Conservation (phyloP, 1,139 yeast genomes). For the Chernovozyma aurita region DNA sequence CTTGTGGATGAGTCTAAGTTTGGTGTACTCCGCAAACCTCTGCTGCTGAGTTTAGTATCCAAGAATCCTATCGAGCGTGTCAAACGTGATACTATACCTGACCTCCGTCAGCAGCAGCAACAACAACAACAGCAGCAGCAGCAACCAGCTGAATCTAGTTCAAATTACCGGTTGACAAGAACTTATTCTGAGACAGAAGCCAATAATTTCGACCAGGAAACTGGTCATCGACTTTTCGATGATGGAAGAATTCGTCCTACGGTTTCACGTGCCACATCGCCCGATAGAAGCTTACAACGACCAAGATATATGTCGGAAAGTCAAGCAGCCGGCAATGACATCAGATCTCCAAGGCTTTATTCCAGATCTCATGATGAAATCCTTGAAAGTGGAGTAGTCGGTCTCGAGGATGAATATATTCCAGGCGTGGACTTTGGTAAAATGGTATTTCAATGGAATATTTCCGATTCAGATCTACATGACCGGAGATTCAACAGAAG, state of each 20-base stretch:
- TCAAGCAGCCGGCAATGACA: neutral
- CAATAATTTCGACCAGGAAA: slow-evolving; percentile 46
- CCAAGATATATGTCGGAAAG: neutral
- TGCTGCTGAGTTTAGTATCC: slow-evolving; percentile 2
- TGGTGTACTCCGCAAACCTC: slow-evolving; percentile 3
- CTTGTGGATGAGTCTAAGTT: slow-evolving; percentile 27
- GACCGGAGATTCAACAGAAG: slow-evolving; percentile 8
- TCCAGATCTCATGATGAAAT: slow-evolving; percentile 29
- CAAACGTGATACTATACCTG: slow-evolving; percentile 3
- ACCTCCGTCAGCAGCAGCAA: neutral
- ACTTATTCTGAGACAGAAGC: slow-evolving; percentile 56
- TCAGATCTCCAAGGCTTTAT: slow-evolving; percentile 18
- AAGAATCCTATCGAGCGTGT: slow-evolving; percentile 4
- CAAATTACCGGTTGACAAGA: slow-evolving; percentile 30
- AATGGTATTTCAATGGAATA: slow-evolving; percentile 37
- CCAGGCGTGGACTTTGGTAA: slow-evolving; percentile 59
- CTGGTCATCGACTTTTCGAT: slow-evolving; percentile 47
- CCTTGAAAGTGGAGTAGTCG: slow-evolving; percentile 20
- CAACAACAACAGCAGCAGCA: neutral
- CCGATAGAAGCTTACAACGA: slow-evolving; percentile 2
- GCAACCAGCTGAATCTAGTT: slow-evolving; percentile 1
- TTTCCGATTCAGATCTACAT: slow-evolving; percentile 10
- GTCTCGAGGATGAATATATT: slow-evolving; percentile 68
- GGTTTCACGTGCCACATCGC: slow-evolving; percentile 7
- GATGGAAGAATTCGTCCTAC: slow-evolving; percentile 46